phyloP scores from a whole-genome alignment of 2,329 filamentous ascomycete genomes.

The Aspergillus alliaceus region DNA sequence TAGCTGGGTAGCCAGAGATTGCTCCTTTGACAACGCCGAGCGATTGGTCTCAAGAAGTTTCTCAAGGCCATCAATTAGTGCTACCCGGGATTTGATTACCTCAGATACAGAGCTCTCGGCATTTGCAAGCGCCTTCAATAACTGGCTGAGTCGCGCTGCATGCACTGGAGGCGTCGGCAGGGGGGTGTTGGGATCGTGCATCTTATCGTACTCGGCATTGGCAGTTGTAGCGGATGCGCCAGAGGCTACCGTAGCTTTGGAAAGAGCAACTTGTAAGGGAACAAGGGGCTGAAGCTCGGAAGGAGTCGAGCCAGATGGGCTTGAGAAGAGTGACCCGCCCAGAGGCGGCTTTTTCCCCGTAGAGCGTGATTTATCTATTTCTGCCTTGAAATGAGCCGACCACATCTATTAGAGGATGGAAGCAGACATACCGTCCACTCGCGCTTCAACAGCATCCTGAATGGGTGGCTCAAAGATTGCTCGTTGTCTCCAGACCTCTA shows the following conservation, averaged over 20 bases:
- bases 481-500: conserved; percentile 91
- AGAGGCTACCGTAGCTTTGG: conserved; percentile 69
- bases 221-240: conserved; percentile 69
- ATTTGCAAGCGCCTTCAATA: conserved; percentile 84
- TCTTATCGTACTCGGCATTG: conserved; percentile 79
- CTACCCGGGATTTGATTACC: conserved; percentile 79
- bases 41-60: conserved; percentile 76
- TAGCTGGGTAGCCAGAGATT: conserved; percentile 64
- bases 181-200: conserved; percentile 68
- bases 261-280: conserved; percentile 69
- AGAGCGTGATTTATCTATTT: conserved; percentile 57
- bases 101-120: conserved; percentile 88
- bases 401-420: neutral
- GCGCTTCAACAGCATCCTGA: conserved; percentile 75
- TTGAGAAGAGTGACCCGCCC: conserved; percentile 71
- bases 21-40: conserved; percentile 67
- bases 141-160: conserved; percentile 80
- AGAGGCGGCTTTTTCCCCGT: conserved; percentile 57
- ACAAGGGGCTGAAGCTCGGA: conserved; percentile 76
- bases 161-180: conserved; percentile 84
- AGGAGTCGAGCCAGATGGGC: conserved; percentile 60
- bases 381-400: conserved; percentile 29
- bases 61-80: conserved; percentile 77
- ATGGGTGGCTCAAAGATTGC: conserved; percentile 79
- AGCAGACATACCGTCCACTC: conserved; percentile 69